phyloP scores from a whole-genome alignment of 176 grass and related monocot genomes.

The Juncus inflexus region DNA sequence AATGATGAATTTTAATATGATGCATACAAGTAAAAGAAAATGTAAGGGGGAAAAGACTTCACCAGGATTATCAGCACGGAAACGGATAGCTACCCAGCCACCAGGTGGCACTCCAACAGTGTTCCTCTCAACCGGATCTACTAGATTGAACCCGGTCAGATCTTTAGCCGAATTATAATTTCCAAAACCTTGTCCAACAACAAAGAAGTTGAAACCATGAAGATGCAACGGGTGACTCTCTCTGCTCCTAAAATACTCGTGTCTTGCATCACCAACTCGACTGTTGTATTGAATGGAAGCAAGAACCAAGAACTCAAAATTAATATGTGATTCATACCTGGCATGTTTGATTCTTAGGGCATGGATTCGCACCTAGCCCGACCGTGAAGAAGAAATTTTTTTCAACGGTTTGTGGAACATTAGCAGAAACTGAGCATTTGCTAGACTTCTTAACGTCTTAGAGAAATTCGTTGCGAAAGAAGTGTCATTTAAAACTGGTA shows the following conservation, averaged over 20 bases:
- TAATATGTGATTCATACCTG: slow-evolving; percentile 9
- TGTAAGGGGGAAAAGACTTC: slow-evolving; percentile 13
- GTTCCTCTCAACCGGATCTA: slow-evolving; percentile 54
- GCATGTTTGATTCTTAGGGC: slow-evolving; percentile 59
- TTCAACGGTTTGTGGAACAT: slow-evolving; percentile 42
- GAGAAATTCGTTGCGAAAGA: slow-evolving; percentile 34
- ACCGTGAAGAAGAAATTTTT: slow-evolving; percentile 57
- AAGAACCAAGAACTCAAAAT: not conserved
- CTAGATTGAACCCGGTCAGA: slow-evolving; percentile 46
- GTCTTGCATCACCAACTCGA: slow-evolving; percentile 72
- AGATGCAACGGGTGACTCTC: slow-evolving; percentile 70
- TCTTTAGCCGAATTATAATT: slow-evolving; percentile 50
- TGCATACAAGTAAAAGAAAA: not conserved
- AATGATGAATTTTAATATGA: not conserved
- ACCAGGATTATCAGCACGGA: slow-evolving; percentile 66
- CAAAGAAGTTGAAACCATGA: slow-evolving; percentile 66
- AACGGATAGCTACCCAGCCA: slow-evolving; percentile 56
- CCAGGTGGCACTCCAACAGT: slow-evolving; percentile 54
- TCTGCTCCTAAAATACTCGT: slow-evolving; percentile 57
- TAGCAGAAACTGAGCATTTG: slow-evolving; percentile 27
- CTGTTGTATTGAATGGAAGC: slow-evolving; percentile 44
- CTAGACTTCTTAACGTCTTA: slow-evolving; percentile 43
- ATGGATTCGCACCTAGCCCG: slow-evolving; percentile 56
- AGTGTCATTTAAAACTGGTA: slow-evolving; percentile 66
- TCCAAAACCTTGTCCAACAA: slow-evolving; percentile 49